Evolutionary conservation across 192 early-diverging fungal genomes (phyloP).

Genomic region (Coemansia furcata): DNA sequence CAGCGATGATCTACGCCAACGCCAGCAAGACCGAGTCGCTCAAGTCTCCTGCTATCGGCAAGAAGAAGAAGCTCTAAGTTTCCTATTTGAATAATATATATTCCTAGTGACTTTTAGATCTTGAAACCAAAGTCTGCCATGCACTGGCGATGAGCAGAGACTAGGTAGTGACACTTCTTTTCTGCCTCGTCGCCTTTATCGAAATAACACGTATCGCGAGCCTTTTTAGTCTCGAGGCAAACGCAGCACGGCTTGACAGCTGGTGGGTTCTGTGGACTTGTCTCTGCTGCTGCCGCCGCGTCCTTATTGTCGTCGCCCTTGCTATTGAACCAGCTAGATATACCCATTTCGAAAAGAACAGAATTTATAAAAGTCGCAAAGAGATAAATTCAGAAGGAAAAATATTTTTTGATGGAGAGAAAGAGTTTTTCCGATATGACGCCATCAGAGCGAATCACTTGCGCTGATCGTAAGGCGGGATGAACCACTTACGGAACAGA

Average conservation of each 20-base stretch:
- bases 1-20: conserved; percentile 71
- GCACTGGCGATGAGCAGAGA: conserved; percentile 84
- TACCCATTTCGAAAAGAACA: neutral
- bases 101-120: conserved; percentile 49
- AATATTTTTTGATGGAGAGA: neutral
- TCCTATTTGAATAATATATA: neutral
- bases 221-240: conserved; percentile 92
- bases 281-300: neutral
- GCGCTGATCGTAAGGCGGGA: neutral
- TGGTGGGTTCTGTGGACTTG: neutral
- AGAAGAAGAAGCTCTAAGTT: conserved; percentile 33
- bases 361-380: neutral
- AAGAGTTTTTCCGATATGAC: neutral
- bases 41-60: neutral
- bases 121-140: conserved; percentile 95
- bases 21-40: conserved; percentile 15
- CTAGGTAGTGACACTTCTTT: conserved; percentile 83
- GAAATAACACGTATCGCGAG: conserved; percentile 86
- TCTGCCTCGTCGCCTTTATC: conserved; percentile 68
- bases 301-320: neutral
- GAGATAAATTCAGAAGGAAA: neutral
- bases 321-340: neutral
- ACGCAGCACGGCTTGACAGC: conserved; percentile 91
- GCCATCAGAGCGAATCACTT: neutral
- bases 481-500: conserved; percentile 13